Evolutionary conservation across 495 filamentous ascomycete genomes (phyloP).

Genomic region (Xylaria telfairii): DNA sequence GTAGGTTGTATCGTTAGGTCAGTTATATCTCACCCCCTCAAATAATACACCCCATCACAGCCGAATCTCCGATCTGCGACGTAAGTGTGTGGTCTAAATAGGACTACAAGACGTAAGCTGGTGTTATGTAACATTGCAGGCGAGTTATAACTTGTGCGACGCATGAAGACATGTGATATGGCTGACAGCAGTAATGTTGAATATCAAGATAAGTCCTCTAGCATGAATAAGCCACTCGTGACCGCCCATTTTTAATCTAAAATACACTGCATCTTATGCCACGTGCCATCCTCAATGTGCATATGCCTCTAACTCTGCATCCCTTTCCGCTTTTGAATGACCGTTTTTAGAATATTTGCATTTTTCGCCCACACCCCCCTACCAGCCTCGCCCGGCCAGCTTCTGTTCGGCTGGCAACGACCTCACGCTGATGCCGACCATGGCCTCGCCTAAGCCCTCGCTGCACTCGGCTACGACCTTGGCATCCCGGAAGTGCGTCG

Average conservation of each 20-base stretch:
- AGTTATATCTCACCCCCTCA: neutral
- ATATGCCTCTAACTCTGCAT: neutral
- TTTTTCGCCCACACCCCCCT: neutral
- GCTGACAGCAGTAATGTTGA: neutral
- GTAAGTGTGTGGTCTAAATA: neutral
- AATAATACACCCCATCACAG: neutral
- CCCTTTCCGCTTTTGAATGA: neutral
- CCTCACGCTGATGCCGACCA: constrained; percentile 89
- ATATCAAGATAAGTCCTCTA: constrained; percentile 8
- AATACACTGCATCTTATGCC: neutral
- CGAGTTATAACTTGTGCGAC: neutral
- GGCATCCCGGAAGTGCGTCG: constrained; percentile 86
- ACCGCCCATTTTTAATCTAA: neutral
- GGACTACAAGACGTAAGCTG: too few relatives aligned
- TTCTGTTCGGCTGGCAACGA: constrained; percentile 76
- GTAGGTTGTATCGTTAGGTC: neutral
- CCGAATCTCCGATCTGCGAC: neutral
- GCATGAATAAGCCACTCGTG: neutral
- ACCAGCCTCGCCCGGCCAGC: constrained; percentile 79
- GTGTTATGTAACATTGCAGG: neutral
- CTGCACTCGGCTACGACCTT: constrained; percentile 86
- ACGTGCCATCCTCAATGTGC: neutral
- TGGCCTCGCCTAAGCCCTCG: constrained; percentile 87
- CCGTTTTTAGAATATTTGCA: neutral
- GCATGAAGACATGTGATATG: neutral